phyloP scores from a whole-genome alignment of 2,329 filamentous ascomycete species.

The Fusarium agapanthi region DNA sequence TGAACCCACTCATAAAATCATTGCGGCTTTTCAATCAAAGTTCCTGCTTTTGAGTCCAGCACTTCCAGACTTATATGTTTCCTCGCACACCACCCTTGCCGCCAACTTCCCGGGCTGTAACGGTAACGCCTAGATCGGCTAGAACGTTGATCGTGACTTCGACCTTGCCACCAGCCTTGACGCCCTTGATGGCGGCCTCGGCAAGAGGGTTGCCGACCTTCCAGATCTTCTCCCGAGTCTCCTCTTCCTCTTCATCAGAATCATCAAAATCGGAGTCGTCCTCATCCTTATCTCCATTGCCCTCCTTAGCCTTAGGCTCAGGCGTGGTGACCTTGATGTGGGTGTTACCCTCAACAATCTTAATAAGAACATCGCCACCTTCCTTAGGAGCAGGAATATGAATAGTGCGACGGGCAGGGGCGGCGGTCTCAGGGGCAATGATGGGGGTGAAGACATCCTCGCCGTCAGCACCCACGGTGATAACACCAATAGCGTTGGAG shows the following conservation, averaged over 20 bases:
- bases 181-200: constrained; percentile 82
- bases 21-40: constrained; percentile 31
- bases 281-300: constrained; percentile 70
- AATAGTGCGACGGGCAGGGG: constrained; percentile 85
- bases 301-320: constrained; percentile 76
- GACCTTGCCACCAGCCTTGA: constrained; percentile 90
- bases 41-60: constrained; percentile 15
- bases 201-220: constrained; percentile 85
- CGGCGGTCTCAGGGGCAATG: constrained; percentile 85
- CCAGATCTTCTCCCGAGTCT: constrained; percentile 90
- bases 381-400: constrained; percentile 79
- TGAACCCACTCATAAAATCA: constrained; percentile 34
- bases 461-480: constrained; percentile 67
- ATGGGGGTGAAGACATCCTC: constrained; percentile 81
- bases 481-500: constrained; percentile 85
- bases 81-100: constrained; percentile 86
- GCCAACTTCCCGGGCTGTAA: constrained; percentile 86
- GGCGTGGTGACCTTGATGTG: constrained; percentile 95
- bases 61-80: constrained; percentile 47
- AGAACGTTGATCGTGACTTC: constrained; percentile 92
- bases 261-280: constrained; percentile 69
- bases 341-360: constrained; percentile 85
- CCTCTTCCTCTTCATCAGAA: constrained; percentile 80
- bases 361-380: constrained; percentile 88
- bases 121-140: constrained; percentile 79